phyloP scores from a whole-genome alignment of 2,329 filamentous ascomycete species.

The Waltergamsia citrina region DNA sequence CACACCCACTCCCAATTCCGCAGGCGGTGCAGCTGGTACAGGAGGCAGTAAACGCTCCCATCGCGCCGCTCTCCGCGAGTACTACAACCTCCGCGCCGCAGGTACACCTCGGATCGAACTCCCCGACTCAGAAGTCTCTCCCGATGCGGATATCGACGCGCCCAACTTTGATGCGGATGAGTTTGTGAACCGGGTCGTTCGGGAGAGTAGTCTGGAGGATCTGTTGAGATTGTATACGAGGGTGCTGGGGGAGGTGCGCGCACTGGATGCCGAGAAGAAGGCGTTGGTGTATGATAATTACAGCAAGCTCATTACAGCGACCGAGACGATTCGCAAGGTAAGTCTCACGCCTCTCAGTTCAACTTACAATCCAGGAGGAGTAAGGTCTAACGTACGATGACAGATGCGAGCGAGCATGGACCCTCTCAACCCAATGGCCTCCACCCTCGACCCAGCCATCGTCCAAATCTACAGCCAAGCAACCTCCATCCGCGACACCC shows the following conservation, averaged over 20 bases:
- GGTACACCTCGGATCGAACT: conserved; percentile 28
- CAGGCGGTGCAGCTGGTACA: background rate
- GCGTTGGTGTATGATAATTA: conserved; percentile 98
- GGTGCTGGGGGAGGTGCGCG: conserved; percentile 72
- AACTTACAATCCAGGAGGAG: background rate
- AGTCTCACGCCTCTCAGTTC: background rate
- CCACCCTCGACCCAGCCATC: conserved; percentile 64
- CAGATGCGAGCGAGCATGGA: conserved; percentile 77
- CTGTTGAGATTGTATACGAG: conserved; percentile 62
- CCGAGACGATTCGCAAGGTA: conserved; percentile 83
- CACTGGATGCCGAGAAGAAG: conserved; percentile 91
- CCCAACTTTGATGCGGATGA: conserved; percentile 62
- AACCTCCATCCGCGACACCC: conserved; percentile 40
- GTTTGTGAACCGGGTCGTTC: conserved; percentile 54
- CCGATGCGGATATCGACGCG: conserved; percentile 66
- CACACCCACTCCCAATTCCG: conserved; percentile 17
- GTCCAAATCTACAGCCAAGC: conserved; percentile 61
- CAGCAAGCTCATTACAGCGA: conserved; percentile 90
- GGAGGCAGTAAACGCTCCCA: conserved; percentile 49
- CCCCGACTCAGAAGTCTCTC: conserved; percentile 45
- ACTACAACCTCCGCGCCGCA: conserved; percentile 66
- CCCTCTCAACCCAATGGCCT: conserved; percentile 63
- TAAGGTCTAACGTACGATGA: too few relatives aligned
- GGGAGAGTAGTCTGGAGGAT: conserved; percentile 55
- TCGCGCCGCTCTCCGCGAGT: conserved; percentile 81